Base-by-base conservation (phyloP, 441 rosid genomes). In the Populus hybrid region DNA sequence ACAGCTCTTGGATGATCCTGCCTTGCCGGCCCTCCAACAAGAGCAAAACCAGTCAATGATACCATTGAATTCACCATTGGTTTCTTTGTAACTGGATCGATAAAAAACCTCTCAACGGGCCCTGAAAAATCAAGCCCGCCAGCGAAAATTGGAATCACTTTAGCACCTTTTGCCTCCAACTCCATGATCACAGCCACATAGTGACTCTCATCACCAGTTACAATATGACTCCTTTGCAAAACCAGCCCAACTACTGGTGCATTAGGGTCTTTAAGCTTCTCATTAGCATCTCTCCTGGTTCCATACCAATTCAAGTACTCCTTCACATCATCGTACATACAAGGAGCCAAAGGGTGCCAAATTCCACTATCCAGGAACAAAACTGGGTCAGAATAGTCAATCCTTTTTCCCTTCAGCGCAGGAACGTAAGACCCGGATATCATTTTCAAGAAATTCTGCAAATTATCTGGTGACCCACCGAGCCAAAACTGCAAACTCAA, bases 111-210 rank as follows among this genome's bases (percentile, higher is more conserved):
- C 90, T 96, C 99, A 7, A 94, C 97, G 0, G 98, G 98, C 70
- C 98, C 98, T 0, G 98, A 93, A 80, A 96, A 94, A 79, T 96
- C 98, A 73, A 96, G 92, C 69, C 98, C 99, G 5, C 98, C 98
- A 0, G 99, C 95, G 34, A 96, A 96, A 67, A 96, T 90, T 0
- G 98, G 99, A 72, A 96, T 92, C 50, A 96, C 98, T 81, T 92
- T 96, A 3, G 99, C 98, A 20, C 99, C 98, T 83, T 74, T 93
- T 1, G 99, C 98, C 77, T 96, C 99, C 74, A 96, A 82, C 84
- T 96, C 99, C 99, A 96, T 96, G 46, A 94, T 96, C 84, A 96
- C 98, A 69, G 99, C 99, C 71, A 91, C 99, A 75, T 96, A 94
- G 73, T 96, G 98, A 78, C 99, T 81, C 67, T 96, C 99, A 79